Percentiles rank a stretch among this genome's conserved stretches.
These are phyloP conservation scores for Fusarium goolgardi DNA, from an alignment of 2,329 filamentous ascomycete species.

Conservation along the genomic window DNA sequence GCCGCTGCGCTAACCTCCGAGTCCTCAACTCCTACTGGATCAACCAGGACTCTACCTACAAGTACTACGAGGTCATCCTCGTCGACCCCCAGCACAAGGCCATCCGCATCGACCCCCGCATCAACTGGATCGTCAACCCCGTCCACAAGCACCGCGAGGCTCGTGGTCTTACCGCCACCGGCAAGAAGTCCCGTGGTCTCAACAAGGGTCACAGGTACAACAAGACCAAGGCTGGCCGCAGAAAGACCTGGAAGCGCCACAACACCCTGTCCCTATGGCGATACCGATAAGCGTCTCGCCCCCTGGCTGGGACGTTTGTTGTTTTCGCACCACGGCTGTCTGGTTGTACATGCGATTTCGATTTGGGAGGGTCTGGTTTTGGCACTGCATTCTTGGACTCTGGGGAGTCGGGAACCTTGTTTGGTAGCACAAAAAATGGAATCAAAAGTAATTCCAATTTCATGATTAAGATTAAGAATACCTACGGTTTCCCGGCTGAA, in stretches of 20 bases:
- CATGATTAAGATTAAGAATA: conserved; percentile 43
- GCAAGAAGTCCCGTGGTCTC: conserved; percentile 99
- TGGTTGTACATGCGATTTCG: conserved; percentile 37
- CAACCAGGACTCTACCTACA: conserved; percentile 99
- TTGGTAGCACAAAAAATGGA: conserved; percentile 50
- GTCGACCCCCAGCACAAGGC: conserved; percentile 99
- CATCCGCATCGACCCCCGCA: conserved; percentile 97
- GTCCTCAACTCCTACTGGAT: conserved; percentile 99
- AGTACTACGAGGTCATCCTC: conserved; percentile 99
- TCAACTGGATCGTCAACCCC: conserved; percentile 99
- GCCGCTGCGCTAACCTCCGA: conserved; percentile 98
- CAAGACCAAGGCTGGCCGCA: conserved; percentile 96
- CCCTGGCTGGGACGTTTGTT: conserved; percentile 20
- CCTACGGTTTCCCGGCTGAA: conserved; percentile 41
- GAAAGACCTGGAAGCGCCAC: conserved; percentile 99
- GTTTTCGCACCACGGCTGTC: conserved; percentile 25
- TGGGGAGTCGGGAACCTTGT: conserved; percentile 49
- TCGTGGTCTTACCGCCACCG: conserved; percentile 96
- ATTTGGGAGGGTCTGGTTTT: conserved; percentile 48
- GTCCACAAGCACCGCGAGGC: conserved; percentile 99
- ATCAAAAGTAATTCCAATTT: conserved; percentile 49
- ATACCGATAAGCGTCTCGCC: conserved; percentile 77
- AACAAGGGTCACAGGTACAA: conserved; percentile 99
- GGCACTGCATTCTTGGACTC: conserved; percentile 50
- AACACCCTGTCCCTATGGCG: conserved; percentile 99